Percentiles rank a stretch among this genome's conserved stretches.
Evolutionary conservation across 2,329 filamentous ascomycete species (phyloP).

Genomic region (Aspergillus aculeatinus): DNA sequence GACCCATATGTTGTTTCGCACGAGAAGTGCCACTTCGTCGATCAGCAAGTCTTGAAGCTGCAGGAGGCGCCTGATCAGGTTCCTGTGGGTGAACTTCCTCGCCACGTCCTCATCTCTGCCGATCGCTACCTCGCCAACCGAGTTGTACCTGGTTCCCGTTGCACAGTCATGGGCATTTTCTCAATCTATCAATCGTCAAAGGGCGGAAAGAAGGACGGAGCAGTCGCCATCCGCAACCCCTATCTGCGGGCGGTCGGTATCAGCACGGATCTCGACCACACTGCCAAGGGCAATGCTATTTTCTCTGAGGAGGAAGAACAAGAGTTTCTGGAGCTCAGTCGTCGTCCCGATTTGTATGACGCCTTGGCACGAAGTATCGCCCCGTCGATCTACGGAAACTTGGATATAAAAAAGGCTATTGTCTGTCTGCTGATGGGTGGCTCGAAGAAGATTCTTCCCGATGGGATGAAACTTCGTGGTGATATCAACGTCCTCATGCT

Average conservation of each 20-base stretch:
- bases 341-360: conserved; percentile 87
- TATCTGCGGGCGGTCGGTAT: conserved; percentile 93
- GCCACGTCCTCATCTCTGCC: conserved; percentile 94
- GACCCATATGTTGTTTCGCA: conserved; percentile 96
- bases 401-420: conserved; percentile 96
- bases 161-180: conserved; percentile 94
- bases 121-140: conserved; percentile 93
- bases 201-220: conserved; percentile 75
- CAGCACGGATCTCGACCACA: conserved; percentile 84
- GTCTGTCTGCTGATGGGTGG: conserved; percentile 90
- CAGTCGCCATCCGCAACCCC: conserved; percentile 91
- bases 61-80: conserved; percentile 98
- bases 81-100: conserved; percentile 89
- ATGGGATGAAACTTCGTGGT: conserved; percentile 95
- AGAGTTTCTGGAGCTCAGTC: conserved; percentile 88
- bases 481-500: conserved; percentile 97
- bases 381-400: conserved; percentile 94
- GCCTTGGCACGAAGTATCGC: conserved; percentile 90
- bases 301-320: conserved; percentile 97
- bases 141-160: conserved; percentile 91
- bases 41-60: conserved; percentile 96
- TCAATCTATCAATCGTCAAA: conserved; percentile 91
- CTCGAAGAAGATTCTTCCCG: conserved; percentile 94
- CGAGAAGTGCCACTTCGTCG: conserved; percentile 90
- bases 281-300: conserved; percentile 75